These are phyloP conservation scores for Fagopyrum esculentum DNA, from an alignment of 148 eudicot genomes.

Conservation along the genomic window DNA sequence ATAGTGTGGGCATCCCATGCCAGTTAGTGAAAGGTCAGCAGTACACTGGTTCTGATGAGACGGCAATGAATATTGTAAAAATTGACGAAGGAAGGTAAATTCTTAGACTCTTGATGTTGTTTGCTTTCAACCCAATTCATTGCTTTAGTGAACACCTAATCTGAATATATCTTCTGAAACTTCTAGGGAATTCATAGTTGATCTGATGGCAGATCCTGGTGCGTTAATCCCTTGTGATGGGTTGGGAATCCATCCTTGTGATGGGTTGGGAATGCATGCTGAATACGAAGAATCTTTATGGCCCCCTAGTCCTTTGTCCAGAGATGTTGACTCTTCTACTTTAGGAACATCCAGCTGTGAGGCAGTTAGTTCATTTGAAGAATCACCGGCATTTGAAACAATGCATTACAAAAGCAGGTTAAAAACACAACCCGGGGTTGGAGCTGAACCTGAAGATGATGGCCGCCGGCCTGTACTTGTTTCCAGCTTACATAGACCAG, in stretches of 20 bases:
- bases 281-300: conserved; percentile 39
- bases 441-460: conserved; percentile 10
- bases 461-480: not conserved
- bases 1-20: conserved; percentile 77
- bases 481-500: too few species aligned
- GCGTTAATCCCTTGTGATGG: conserved; percentile 82
- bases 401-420: conserved; percentile 22
- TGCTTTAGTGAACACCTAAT: not conserved
- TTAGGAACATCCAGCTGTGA: conserved; percentile 50
- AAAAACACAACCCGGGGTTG: conserved; percentile 23
- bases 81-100: conserved; percentile 67
- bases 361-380: conserved; percentile 36
- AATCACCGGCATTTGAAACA: conserved; percentile 32
- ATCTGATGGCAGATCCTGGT: conserved; percentile 92
- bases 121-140: conserved; percentile 1
- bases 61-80: conserved; percentile 75
- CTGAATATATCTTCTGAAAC: not conserved
- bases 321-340: conserved; percentile 38
- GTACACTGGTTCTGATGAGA: conserved; percentile 77
- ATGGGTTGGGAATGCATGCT: conserved; percentile 38
- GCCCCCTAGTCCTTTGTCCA: conserved; percentile 37
- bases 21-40: conserved; percentile 79
- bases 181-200: conserved; percentile 94
- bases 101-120: conserved; percentile 1
- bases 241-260: conserved; percentile 54